Percentiles rank a stretch among this genome's conserved stretches.
phyloP scores from a whole-genome alignment of 768 basidiomycete genomes.

The Candolleomyces aberdarensis region DNA sequence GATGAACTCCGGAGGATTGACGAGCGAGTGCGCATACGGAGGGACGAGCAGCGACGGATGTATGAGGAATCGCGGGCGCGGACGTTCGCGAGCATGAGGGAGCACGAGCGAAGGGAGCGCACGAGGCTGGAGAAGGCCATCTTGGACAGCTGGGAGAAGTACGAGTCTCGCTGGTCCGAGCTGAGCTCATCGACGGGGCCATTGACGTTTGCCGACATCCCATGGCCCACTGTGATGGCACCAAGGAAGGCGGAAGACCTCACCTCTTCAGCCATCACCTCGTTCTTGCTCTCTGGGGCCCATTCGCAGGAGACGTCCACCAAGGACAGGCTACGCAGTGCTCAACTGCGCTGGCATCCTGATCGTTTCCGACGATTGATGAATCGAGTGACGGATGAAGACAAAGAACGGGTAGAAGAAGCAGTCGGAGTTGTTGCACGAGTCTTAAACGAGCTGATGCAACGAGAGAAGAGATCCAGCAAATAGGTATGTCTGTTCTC shows the following conservation, averaged over 20 bases:
- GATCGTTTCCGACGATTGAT: slow-evolving; percentile 67
- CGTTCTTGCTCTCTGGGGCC: slow-evolving; percentile 61
- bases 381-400: slow-evolving; percentile 46
- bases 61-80: slow-evolving; percentile 45
- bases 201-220: slow-evolving; percentile 59
- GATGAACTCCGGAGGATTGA: slow-evolving; percentile 58
- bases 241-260: slow-evolving; percentile 50
- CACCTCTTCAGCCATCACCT: slow-evolving; percentile 46
- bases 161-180: slow-evolving; percentile 65
- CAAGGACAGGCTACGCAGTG: slow-evolving; percentile 64
- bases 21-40: slow-evolving; percentile 45
- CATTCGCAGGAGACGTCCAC: slow-evolving; percentile 58
- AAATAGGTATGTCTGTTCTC: neutral
- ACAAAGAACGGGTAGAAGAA: slow-evolving; percentile 53
- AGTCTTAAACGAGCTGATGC: slow-evolving; percentile 64
- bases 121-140: slow-evolving; percentile 41
- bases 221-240: slow-evolving; percentile 60
- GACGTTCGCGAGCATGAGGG: slow-evolving; percentile 29
- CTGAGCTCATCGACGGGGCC: slow-evolving; percentile 42
- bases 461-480: slow-evolving; percentile 24
- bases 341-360: slow-evolving; percentile 78
- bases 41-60: slow-evolving; percentile 46
- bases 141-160: slow-evolving; percentile 55
- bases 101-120: slow-evolving; percentile 43
- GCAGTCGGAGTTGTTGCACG: slow-evolving; percentile 65